These are phyloP conservation scores for Exophiala alcalophila DNA, from an alignment of 2,329 filamentous ascomycete species.

Conservation along the genomic window DNA sequence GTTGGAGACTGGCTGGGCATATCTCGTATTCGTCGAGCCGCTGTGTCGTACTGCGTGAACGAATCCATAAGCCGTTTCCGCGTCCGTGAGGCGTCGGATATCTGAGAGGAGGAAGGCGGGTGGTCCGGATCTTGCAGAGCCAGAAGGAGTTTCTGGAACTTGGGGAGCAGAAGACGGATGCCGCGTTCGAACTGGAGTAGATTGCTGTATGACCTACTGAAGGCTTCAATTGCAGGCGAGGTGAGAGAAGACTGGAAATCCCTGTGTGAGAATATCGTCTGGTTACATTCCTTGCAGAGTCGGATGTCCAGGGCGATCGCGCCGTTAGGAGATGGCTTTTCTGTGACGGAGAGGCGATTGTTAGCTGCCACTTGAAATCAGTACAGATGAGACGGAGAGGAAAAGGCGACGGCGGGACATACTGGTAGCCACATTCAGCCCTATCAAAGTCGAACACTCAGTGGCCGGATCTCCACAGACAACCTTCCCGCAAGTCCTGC, in stretches of 20 bases:
- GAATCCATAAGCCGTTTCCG: constrained; percentile 86
- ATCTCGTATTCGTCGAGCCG: constrained; percentile 76
- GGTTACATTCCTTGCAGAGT: constrained; percentile 86
- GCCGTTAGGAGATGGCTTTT: constrained; percentile 37
- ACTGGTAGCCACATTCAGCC: constrained; percentile 69
- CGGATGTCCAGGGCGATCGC: constrained; percentile 72
- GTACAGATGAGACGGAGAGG: constrained; percentile 14
- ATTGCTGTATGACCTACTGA: constrained; percentile 69
- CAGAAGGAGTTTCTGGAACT: constrained; percentile 74
- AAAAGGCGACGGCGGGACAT: constrained; percentile 35
- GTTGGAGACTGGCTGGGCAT: constrained; percentile 69
- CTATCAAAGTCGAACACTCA: constrained; percentile 78
- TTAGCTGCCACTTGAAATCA: constrained; percentile 27
- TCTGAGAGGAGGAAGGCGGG: constrained; percentile 65
- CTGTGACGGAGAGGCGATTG: constrained; percentile 21
- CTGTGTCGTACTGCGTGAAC: constrained; percentile 81
- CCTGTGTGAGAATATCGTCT: constrained; percentile 66
- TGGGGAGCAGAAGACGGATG: constrained; percentile 75
- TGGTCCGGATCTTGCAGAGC: constrained; percentile 69
- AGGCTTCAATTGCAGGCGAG: constrained; percentile 59
- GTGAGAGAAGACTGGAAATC: constrained; percentile 72
- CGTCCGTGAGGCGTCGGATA: constrained; percentile 82
- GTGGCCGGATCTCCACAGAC: constrained; percentile 87
- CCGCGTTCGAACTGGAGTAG: constrained; percentile 83
- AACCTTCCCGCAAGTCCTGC: constrained; percentile 85